A percentile compares a stretch with the other conserved stretches of the same genome.
Conservation (phyloP, 148 eudicot species). For the Arbutus unedo region DNA sequence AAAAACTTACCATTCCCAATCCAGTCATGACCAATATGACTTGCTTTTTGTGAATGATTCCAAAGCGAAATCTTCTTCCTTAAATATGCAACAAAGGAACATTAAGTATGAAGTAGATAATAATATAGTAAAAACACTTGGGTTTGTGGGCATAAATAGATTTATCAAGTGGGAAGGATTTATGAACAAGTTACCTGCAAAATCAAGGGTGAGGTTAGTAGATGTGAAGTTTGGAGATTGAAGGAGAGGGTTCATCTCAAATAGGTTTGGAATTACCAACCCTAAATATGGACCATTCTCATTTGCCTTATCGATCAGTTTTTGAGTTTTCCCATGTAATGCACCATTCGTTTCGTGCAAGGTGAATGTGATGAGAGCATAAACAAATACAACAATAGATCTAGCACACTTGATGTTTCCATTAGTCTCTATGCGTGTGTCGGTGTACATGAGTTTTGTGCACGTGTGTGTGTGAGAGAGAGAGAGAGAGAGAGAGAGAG, state of each 20-base stretch:
- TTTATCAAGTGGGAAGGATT: not conserved
- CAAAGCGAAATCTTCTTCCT: constrained; percentile 50
- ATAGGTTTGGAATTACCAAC: constrained; percentile 29
- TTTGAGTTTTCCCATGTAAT: constrained; percentile 11
- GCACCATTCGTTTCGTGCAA: constrained; percentile 18
- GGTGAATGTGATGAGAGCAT: constrained; percentile 7
- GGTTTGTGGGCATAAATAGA: no score
- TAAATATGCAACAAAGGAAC: not conserved
- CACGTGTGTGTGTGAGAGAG: no score
- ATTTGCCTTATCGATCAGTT: constrained; percentile 18
- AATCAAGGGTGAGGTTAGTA: constrained; percentile 20
- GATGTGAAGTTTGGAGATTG: constrained; percentile 23
- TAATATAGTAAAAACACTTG: no score
- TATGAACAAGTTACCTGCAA: constrained; percentile 20
- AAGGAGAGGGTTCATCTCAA: constrained; percentile 40
- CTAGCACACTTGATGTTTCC: not conserved
- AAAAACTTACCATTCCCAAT: constrained; percentile 22
- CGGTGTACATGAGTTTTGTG: no score
- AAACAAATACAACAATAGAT: not conserved
- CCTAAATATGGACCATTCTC: constrained; percentile 33
- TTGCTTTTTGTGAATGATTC: constrained; percentile 27
- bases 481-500: no score
- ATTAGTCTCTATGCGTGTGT: no score
- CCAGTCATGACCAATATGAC: constrained; percentile 40
- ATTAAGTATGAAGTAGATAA: no score